A percentile compares a stretch with the other conserved stretches of the same genome.
Conservation (phyloP, 1,284 basidiomycete genomes). For the Phylloboletellus chloephorus region DNA sequence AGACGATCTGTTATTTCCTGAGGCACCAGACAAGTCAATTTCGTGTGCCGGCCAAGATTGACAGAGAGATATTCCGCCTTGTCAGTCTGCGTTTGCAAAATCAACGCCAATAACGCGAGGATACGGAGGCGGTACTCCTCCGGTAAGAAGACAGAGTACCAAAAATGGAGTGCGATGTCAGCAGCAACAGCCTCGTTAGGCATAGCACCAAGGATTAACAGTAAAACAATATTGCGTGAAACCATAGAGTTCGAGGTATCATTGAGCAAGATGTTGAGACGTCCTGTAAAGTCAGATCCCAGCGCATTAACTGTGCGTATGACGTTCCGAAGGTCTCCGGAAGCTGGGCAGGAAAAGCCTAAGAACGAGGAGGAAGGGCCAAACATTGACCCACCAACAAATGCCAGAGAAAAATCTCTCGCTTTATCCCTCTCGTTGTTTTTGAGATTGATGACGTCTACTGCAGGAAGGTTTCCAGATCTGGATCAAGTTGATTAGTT, state of each 20-base stretch:
- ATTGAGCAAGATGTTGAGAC: slow-evolving; percentile 33
- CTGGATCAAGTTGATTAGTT: slow-evolving; percentile 7
- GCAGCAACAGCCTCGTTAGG: slow-evolving; percentile 28
- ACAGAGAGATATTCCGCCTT: slow-evolving; percentile 15
- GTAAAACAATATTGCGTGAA: slow-evolving; percentile 35
- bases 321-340: slow-evolving; percentile 23
- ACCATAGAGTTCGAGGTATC: slow-evolving; percentile 26
- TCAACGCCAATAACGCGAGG: slow-evolving; percentile 13
- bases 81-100: slow-evolving; percentile 17
- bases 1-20: slow-evolving; percentile 27
- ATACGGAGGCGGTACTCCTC: slow-evolving; percentile 26
- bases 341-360: slow-evolving; percentile 10
- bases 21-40: slow-evolving; percentile 26
- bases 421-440: slow-evolving; percentile 33
- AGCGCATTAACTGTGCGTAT: slow-evolving; percentile 23
- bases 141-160: slow-evolving; percentile 40
- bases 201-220: slow-evolving; percentile 34
- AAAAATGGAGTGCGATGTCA: slow-evolving; percentile 41
- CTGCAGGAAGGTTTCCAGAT: slow-evolving; percentile 12
- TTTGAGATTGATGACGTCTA: slow-evolving; percentile 40
- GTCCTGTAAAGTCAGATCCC: slow-evolving; percentile 20
- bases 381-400: slow-evolving; percentile 27
- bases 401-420: slow-evolving; percentile 35
- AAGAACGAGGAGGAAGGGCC: slow-evolving; percentile 2
- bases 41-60: slow-evolving; percentile 19